Conservation (phyloP, 1,139 yeast species). For the Arxiozyma heterogenica region DNA sequence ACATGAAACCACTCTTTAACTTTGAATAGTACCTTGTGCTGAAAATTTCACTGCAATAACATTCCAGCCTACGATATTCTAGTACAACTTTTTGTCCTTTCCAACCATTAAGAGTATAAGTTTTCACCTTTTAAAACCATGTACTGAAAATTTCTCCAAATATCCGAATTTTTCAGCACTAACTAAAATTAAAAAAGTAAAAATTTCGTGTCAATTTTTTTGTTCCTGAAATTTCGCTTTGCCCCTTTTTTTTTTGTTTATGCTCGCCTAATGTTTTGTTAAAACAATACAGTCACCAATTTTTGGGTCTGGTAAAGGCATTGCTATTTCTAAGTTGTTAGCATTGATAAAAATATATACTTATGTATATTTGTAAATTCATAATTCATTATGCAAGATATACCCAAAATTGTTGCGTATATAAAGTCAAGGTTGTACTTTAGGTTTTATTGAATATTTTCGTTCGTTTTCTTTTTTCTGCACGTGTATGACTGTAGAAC, state of each 20-base stretch:
- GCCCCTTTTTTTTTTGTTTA: background rate
- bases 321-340: too few relatives aligned
- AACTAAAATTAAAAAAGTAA: background rate
- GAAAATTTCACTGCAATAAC: background rate
- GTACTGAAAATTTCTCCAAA: background rate
- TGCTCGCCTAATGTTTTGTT: background rate
- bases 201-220: background rate
- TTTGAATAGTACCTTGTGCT: background rate
- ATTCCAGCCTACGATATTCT: too few relatives aligned
- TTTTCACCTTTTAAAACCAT: background rate
- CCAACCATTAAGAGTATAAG: background rate
- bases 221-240: conserved; percentile 12
- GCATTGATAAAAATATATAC: too few relatives aligned
- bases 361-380: too few relatives aligned
- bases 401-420: background rate
- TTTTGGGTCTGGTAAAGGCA: too few relatives aligned
- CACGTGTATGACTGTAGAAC: background rate
- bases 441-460: too few relatives aligned
- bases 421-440: background rate
- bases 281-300: too few relatives aligned
- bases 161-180: background rate
- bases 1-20: too few relatives aligned
- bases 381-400: background rate
- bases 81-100: background rate
- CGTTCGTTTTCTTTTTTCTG: background rate